Evolutionary conservation across 495 filamentous ascomycete species (phyloP), one percentile per base, ranked within the genome.

Genomic region (Neurospora sp.): DNA sequence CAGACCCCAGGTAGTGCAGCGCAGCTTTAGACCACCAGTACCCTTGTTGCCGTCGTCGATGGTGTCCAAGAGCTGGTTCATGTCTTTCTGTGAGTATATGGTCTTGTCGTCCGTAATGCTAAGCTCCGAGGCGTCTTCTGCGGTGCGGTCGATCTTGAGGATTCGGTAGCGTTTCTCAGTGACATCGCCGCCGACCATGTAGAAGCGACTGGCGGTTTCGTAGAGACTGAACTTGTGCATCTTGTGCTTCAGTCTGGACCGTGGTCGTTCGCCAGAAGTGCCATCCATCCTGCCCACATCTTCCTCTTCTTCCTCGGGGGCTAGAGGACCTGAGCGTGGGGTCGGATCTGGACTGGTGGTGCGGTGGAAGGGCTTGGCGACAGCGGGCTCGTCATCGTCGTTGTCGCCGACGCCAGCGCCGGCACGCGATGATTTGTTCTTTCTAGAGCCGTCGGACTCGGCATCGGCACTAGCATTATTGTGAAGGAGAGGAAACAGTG

Each of bases 181-280:
- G 69, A 97, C 85, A 78, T 99, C 94, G 71, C 90, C 92, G 12
- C 96, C 96, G 39, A 98, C 93, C 75, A 99, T 90, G 80, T 98
- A 98, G 80, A 93, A 98, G 75, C 94, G 87, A 44, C 90, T 93
- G 2, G 92, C 90, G 3, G 96, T 99, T 83, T 98, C 94, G 80
- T 98, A 98, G 41, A 99, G 83, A 3, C 92, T 94, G 81, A 96
- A 98, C 76, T 93, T 94, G 85, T 97, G 93, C 92, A 99, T 97
- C 75, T 93, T 91, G 80, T 90, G 89, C 40, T 93, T 87, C 8
- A 90, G 87, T 47, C 91, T 59, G 3, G 80, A 73, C 27, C 74
- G 73, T 5, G 73, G 69, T 2, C 71, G 72, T 12, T 59, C 69
- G 2, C 73, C 75, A 20, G 74, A 38, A 8, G 68, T 75, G 70